phyloP scores from a whole-genome alignment of 768 basidiomycete species.

The Infundibulicybe gibba region DNA sequence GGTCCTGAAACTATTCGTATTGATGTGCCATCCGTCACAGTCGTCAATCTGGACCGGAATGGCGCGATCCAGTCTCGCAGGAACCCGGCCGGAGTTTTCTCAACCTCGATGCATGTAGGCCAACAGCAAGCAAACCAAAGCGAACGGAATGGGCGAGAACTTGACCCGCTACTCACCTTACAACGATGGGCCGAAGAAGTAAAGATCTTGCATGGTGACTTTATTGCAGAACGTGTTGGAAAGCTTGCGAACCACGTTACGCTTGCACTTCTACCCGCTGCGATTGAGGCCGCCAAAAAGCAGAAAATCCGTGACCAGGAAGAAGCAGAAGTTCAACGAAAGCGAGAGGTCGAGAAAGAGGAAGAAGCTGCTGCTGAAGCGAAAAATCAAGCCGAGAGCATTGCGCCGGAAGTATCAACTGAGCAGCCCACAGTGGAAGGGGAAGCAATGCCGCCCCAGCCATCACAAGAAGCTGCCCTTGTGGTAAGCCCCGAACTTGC shows the following conservation, averaged over 20 bases:
- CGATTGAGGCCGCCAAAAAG: constrained; percentile 58
- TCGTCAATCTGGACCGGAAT: constrained; percentile 54
- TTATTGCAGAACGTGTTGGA: constrained; percentile 59
- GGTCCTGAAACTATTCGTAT: constrained; percentile 70
- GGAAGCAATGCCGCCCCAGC: constrained; percentile 10
- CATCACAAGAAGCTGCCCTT: constrained; percentile 6
- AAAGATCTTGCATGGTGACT: constrained; percentile 75
- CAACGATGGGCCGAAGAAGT: constrained; percentile 91
- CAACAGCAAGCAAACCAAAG: constrained; percentile 31
- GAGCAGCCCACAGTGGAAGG: constrained; percentile 22
- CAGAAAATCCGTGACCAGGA: constrained; percentile 58
- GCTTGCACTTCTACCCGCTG: constrained; percentile 76
- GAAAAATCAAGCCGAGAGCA: constrained; percentile 22
- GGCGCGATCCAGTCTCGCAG: constrained; percentile 46
- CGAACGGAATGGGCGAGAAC: constrained; percentile 52
- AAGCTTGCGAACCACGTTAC: constrained; percentile 71
- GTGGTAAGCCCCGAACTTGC: constrained; percentile 1
- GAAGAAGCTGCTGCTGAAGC: constrained; percentile 35
- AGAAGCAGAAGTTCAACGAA: constrained; percentile 32
- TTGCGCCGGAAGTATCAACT: constrained; percentile 26
- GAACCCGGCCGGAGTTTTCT: constrained; percentile 40
- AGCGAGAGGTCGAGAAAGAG: constrained; percentile 18
- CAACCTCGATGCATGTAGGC: constrained; percentile 64
- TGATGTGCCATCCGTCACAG: constrained; percentile 65
- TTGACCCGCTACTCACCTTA: constrained; percentile 76